Percentiles rank a stretch among this genome's conserved stretches.
phyloP scores from a whole-genome alignment of 192 early-diverging fungal species.

The Coemansia sp. region DNA sequence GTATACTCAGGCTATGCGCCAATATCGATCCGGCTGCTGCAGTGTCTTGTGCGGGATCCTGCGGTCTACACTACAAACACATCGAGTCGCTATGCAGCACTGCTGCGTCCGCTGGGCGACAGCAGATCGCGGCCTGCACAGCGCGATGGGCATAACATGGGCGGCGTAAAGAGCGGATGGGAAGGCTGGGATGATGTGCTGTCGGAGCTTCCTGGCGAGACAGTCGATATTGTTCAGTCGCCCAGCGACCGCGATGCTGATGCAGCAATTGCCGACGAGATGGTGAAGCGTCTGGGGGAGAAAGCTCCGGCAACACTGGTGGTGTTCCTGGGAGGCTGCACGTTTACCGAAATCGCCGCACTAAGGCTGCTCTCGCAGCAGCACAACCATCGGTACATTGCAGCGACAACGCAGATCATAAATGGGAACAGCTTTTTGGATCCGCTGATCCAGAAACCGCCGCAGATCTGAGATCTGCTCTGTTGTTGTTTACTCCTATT shows the following conservation, averaged over 20 bases:
- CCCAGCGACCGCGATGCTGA: slow-evolving; percentile 59
- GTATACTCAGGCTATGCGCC: slow-evolving; percentile 97
- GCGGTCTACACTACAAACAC: slow-evolving; percentile 30
- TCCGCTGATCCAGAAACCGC: slow-evolving; percentile 31
- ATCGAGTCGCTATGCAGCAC: slow-evolving; percentile 40
- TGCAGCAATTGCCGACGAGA: slow-evolving; percentile 18
- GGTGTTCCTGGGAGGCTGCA: slow-evolving; percentile 95
- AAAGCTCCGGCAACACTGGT: slow-evolving; percentile 76
- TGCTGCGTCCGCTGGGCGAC: slow-evolving; percentile 50
- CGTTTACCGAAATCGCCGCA: slow-evolving; percentile 88
- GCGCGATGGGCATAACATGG: slow-evolving; percentile 22
- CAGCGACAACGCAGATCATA: slow-evolving; percentile 85
- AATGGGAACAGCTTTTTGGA: slow-evolving; percentile 83
- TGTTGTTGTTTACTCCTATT: background rate
- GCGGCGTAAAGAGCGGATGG: slow-evolving; percentile 69
- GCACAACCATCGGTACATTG: slow-evolving; percentile 77
- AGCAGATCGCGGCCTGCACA: slow-evolving; percentile 18
- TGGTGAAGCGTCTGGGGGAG: slow-evolving; percentile 50
- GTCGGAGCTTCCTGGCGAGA: slow-evolving; percentile 71
- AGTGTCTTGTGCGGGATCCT: slow-evolving; percentile 64
- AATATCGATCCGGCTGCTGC: slow-evolving; percentile 82
- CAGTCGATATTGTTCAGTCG: slow-evolving; percentile 76
- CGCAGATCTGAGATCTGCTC: background rate
- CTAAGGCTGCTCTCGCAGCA: slow-evolving; percentile 85
- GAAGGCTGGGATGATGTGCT: slow-evolving; percentile 86